Percentiles rank a stretch among this genome's conserved stretches.
phyloP scores from a whole-genome alignment of 2,329 filamentous ascomycete genomes.

The Aureobasidium sp. region DNA sequence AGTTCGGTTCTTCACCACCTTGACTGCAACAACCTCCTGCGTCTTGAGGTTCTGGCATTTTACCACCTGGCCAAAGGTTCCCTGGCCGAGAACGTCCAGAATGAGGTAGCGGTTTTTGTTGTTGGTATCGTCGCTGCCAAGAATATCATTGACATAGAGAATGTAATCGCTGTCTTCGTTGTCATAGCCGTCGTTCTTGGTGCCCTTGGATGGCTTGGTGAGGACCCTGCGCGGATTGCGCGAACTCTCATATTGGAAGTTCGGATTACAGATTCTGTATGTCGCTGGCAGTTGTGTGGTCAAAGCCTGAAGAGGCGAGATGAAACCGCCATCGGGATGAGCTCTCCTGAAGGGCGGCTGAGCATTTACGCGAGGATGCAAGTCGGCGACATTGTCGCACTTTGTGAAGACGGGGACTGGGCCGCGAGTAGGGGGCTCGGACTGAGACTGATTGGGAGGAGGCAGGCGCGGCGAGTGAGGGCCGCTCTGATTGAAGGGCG shows the following conservation, averaged over 20 bases:
- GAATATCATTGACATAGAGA: slow-evolving; percentile 95
- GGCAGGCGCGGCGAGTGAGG: slow-evolving; percentile 11
- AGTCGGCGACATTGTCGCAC: slow-evolving; percentile 60
- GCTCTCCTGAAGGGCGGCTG: slow-evolving; percentile 89
- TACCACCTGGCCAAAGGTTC: slow-evolving; percentile 96
- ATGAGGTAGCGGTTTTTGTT: slow-evolving; percentile 99
- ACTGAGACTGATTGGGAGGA: slow-evolving; percentile 7
- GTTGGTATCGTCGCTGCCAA: slow-evolving; percentile 93
- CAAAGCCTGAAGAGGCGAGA: slow-evolving; percentile 92
- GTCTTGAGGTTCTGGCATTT: slow-evolving; percentile 99
- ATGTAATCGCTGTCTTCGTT: slow-evolving; percentile 99
- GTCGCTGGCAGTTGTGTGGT: slow-evolving; percentile 89
- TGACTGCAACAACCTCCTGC: slow-evolving; percentile 95
- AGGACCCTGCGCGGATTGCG: slow-evolving; percentile 90
- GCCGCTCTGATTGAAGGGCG: slow-evolving; percentile 12
- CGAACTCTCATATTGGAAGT: slow-evolving; percentile 98
- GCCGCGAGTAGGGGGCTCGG: slow-evolving; percentile 35
- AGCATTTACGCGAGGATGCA: slow-evolving; percentile 72
- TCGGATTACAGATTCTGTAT: slow-evolving; percentile 96
- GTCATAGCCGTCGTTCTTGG: slow-evolving; percentile 97
- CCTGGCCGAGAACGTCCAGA: slow-evolving; percentile 90
- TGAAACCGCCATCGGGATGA: slow-evolving; percentile 94
- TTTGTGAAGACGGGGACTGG: slow-evolving; percentile 84
- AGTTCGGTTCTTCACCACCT: slow-evolving; percentile 98
- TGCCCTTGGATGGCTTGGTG: slow-evolving; percentile 96